phyloP scores from a whole-genome alignment of 164 flowering plant genomes.

The Piper betle region DNA sequence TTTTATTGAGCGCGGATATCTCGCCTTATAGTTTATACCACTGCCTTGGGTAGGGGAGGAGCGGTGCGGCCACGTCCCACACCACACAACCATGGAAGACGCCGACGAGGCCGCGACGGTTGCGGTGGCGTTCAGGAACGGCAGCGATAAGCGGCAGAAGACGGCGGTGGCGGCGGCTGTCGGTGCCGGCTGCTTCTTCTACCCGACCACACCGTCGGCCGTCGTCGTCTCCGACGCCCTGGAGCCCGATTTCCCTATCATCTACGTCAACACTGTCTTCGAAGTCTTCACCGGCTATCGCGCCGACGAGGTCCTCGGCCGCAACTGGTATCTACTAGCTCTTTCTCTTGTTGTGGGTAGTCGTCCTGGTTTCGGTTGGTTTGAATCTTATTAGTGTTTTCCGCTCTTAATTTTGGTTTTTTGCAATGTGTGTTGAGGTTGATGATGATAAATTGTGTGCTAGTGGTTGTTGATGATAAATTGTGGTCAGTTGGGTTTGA shows the following conservation, averaged over 20 bases:
- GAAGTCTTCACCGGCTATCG: constrained; percentile 69
- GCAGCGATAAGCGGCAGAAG: constrained; percentile 17
- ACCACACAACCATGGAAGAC: background rate
- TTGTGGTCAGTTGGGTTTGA: no score
- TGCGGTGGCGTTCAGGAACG: background rate
- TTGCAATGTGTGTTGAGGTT: no score
- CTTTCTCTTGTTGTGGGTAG: background rate
- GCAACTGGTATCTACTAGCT: constrained; percentile 46
- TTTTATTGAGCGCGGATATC: no score
- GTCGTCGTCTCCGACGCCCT: constrained; percentile 75
- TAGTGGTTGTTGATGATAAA: no score
- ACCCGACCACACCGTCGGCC: constrained; percentile 44
- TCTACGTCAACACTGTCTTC: constrained; percentile 72
- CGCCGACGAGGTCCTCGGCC: constrained; percentile 78
- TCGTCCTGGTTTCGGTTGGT: no score
- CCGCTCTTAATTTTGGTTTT: no score
- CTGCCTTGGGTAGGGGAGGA: no score
- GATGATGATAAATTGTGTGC: no score
- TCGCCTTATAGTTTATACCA: no score
- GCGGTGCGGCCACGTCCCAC: no score
- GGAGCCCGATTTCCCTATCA: constrained; percentile 76
- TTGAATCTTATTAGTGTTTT: no score
- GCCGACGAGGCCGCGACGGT: background rate
- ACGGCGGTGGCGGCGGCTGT: constrained; percentile 8
- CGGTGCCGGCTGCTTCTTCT: constrained; percentile 25